phyloP scores from a whole-genome alignment of 805 yeast species.

The Candida insectorum region DNA sequence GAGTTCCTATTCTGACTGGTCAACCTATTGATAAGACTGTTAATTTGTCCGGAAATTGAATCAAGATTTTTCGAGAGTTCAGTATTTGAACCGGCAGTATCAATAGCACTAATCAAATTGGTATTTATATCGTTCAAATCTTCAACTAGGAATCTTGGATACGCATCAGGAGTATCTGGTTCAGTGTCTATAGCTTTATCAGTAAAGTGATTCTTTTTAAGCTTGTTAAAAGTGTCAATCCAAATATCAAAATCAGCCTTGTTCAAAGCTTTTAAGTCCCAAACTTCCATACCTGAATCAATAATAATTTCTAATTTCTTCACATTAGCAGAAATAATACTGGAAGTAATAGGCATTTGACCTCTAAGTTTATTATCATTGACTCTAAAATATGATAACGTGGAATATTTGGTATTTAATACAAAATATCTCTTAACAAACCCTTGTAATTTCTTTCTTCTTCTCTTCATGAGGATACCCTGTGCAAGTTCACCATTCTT shows the following conservation, averaged over 20 bases:
- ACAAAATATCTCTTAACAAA: conserved; percentile 82
- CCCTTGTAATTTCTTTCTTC: conserved; percentile 80
- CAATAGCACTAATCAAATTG: conserved; percentile 4
- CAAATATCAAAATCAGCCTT: conserved; percentile 71
- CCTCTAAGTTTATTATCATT: conserved; percentile 78
- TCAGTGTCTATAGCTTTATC: not conserved
- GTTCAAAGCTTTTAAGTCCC: conserved; percentile 76
- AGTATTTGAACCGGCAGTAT: conserved; percentile 4
- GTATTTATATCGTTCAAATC: conserved; percentile 19
- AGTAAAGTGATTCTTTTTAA: conserved; percentile 27
- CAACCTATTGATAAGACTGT: conserved; percentile 14
- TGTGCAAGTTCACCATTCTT: conserved; percentile 71
- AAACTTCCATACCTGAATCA: conserved; percentile 93
- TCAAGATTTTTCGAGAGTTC: conserved; percentile 2
- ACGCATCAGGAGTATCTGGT: conserved; percentile 5
- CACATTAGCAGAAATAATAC: conserved; percentile 78
- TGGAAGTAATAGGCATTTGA: conserved; percentile 80
- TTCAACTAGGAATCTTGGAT: conserved; percentile 17
- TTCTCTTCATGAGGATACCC: conserved; percentile 74
- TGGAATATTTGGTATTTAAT: conserved; percentile 76
- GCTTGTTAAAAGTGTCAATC: conserved; percentile 72
- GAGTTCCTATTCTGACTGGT: conserved; percentile 11
- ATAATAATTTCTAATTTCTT: conserved; percentile 67
- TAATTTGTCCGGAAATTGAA: conserved; percentile 18
- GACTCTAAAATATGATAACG: conserved; percentile 77